These are phyloP conservation scores for Suillus hirtellus DNA, from an alignment of 768 basidiomycete genomes.

Conservation along the genomic window DNA sequence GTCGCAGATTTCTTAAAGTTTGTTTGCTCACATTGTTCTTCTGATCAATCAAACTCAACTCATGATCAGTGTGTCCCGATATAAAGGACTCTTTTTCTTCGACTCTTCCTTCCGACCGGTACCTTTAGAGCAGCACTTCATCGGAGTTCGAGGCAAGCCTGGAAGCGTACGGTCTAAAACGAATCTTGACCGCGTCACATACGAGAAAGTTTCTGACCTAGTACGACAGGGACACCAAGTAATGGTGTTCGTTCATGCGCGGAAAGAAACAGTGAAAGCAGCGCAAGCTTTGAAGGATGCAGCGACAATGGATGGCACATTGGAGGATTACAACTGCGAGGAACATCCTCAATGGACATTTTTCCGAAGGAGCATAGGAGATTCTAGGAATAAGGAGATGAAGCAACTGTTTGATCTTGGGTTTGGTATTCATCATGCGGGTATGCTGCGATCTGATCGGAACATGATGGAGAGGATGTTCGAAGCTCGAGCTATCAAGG, in stretches of 20 bases:
- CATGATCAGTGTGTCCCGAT: slow-evolving; percentile 69
- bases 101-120: slow-evolving; percentile 97
- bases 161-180: slow-evolving; percentile 70
- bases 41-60: slow-evolving; percentile 7
- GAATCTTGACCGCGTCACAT: slow-evolving; percentile 87
- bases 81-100: slow-evolving; percentile 93
- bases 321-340: slow-evolving; percentile 78
- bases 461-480: slow-evolving; percentile 97
- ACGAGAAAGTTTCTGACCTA: slow-evolving; percentile 86
- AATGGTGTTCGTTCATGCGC: slow-evolving; percentile 99
- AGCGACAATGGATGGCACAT: slow-evolving; percentile 64
- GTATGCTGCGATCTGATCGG: slow-evolving; percentile 92
- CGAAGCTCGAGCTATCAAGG: slow-evolving; percentile 88
- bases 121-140: slow-evolving; percentile 95
- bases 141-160: slow-evolving; percentile 89
- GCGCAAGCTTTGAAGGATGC: slow-evolving; percentile 80
- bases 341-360: slow-evolving; percentile 77
- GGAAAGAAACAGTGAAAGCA: slow-evolving; percentile 96
- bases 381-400: slow-evolving; percentile 95
- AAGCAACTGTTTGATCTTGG: slow-evolving; percentile 88
- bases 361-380: slow-evolving; percentile 76
- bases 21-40: slow-evolving; percentile 16
- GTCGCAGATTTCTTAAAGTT: slow-evolving; percentile 94
- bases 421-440: slow-evolving; percentile 98
- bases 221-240: slow-evolving; percentile 95